Evolutionary conservation across 441 rosid species (phyloP).

Genomic region (Metrosideros polymorpha): DNA sequence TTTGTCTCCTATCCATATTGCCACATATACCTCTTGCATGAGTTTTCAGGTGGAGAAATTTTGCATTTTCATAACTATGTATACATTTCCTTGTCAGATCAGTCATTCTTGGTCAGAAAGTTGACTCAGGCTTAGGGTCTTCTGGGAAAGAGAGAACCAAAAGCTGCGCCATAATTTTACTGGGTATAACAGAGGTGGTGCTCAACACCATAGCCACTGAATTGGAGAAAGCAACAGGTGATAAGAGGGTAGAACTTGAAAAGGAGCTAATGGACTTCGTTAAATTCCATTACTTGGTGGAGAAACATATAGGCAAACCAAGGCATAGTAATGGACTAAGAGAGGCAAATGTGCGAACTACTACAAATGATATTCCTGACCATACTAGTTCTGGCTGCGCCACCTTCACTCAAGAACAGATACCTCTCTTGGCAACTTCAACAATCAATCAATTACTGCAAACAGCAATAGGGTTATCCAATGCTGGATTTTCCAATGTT

Average conservation of each 20-base stretch:
- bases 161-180: slow-evolving; percentile 36
- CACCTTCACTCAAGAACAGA: slow-evolving; percentile 23
- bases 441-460: slow-evolving; percentile 49
- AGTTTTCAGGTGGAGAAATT: neutral
- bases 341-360: slow-evolving; percentile 29
- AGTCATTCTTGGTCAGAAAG: slow-evolving; percentile 45
- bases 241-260: slow-evolving; percentile 36
- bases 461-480: slow-evolving; percentile 19
- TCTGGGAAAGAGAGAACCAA: slow-evolving; percentile 41
- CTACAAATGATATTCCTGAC: slow-evolving; percentile 17
- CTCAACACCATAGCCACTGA: slow-evolving; percentile 42
- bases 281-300: slow-evolving; percentile 34
- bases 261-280: slow-evolving; percentile 47
- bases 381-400: slow-evolving; percentile 19
- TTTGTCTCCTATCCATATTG: neutral
- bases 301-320: slow-evolving; percentile 21
- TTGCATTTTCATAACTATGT: slow-evolving; percentile 4
- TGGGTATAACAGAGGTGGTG: slow-evolving; percentile 54
- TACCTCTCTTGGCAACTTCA: slow-evolving; percentile 55
- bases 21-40: neutral
- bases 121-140: slow-evolving; percentile 35
- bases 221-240: slow-evolving; percentile 48
- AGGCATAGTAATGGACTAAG: slow-evolving; percentile 32
- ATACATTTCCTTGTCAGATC: slow-evolving; percentile 25
- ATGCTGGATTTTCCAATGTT: slow-evolving; percentile 8